phyloP scores from a whole-genome alignment of 495 filamentous ascomycete genomes.

The Penicillium taxi region DNA sequence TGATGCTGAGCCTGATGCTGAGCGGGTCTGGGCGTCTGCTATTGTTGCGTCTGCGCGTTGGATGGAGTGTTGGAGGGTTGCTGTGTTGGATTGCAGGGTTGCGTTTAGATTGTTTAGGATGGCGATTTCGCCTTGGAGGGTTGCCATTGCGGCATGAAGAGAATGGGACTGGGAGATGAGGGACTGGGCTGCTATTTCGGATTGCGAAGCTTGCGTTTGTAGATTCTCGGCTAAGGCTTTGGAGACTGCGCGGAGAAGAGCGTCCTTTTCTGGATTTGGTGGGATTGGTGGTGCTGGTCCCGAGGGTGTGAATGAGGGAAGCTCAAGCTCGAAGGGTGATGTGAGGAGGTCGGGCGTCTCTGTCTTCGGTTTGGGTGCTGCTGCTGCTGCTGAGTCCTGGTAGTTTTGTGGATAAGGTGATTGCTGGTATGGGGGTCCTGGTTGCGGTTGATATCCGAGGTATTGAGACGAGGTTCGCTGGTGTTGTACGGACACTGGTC shows the following conservation, averaged over 20 bases:
- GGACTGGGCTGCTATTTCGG: slow-evolving; percentile 60
- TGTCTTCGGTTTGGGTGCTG: slow-evolving; percentile 31
- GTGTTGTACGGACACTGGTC: slow-evolving; percentile 5
- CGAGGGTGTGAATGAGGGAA: slow-evolving; percentile 50
- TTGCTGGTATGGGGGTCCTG: slow-evolving; percentile 12
- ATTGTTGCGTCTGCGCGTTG: slow-evolving; percentile 74
- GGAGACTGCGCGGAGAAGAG: slow-evolving; percentile 70
- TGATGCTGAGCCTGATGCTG: slow-evolving; percentile 31
- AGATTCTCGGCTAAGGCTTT: slow-evolving; percentile 58
- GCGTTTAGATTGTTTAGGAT: slow-evolving; percentile 59
- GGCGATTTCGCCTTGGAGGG: slow-evolving; percentile 62
- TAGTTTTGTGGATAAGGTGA: slow-evolving; percentile 15
- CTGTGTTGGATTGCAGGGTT: slow-evolving; percentile 66
- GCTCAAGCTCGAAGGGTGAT: slow-evolving; percentile 56
- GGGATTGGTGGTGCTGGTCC: slow-evolving; percentile 76
- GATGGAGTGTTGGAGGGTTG: slow-evolving; percentile 67
- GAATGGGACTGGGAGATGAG: slow-evolving; percentile 73
- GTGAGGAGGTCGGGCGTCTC: slow-evolving; percentile 62
- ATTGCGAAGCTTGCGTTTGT: slow-evolving; percentile 53
- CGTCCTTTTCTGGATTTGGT: slow-evolving; percentile 94
- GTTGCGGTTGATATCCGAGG: slow-evolving; percentile 16
- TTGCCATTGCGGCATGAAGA: slow-evolving; percentile 56
- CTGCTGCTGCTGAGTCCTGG: slow-evolving; percentile 14
- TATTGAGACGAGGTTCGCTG: slow-evolving; percentile 9
- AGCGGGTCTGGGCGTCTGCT: slow-evolving; percentile 46